Percentiles rank a stretch among this genome's conserved stretches.
Conservation (phyloP, 768 basidiomycete genomes). For the Krasilnikovozyma curviuscula region DNA sequence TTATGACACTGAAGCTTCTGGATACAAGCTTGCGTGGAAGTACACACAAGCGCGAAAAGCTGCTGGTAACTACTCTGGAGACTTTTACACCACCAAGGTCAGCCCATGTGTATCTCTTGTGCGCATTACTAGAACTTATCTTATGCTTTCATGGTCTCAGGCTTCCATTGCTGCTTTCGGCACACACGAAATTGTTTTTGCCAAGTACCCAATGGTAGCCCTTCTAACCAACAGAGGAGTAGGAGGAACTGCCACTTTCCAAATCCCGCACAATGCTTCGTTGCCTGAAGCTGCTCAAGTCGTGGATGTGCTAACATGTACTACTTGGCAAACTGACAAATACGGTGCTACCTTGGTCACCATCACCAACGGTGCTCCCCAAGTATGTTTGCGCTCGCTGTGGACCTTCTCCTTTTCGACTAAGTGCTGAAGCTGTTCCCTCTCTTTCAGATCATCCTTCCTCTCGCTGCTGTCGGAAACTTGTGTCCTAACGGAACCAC, state of each 20-base stretch:
- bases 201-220: slow-evolving; percentile 4
- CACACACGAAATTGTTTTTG: slow-evolving; percentile 3
- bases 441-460: slow-evolving; percentile 8
- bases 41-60: slow-evolving; percentile 2
- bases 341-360: slow-evolving; percentile 2
- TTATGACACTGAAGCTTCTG: neutral
- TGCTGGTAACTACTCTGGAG: slow-evolving; percentile 4
- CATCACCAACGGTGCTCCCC: slow-evolving; percentile 1
- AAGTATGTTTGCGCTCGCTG: neutral
- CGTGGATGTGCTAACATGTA: slow-evolving; percentile 10
- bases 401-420: neutral
- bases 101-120: neutral
- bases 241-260: neutral
- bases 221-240: slow-evolving; percentile 9
- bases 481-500: slow-evolving; percentile 9
- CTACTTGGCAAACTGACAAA: slow-evolving; percentile 6
- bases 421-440: too few relatives aligned
- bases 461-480: neutral
- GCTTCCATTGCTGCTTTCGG: neutral
- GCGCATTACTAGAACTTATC: neutral
- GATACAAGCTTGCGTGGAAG: slow-evolving; percentile 2
- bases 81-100: too few relatives aligned
- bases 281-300: neutral
- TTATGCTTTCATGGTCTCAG: too few relatives aligned
- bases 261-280: neutral